Evolutionary conservation across 257 asterid species (phyloP).

Genomic region (Solanum arcanum): DNA sequence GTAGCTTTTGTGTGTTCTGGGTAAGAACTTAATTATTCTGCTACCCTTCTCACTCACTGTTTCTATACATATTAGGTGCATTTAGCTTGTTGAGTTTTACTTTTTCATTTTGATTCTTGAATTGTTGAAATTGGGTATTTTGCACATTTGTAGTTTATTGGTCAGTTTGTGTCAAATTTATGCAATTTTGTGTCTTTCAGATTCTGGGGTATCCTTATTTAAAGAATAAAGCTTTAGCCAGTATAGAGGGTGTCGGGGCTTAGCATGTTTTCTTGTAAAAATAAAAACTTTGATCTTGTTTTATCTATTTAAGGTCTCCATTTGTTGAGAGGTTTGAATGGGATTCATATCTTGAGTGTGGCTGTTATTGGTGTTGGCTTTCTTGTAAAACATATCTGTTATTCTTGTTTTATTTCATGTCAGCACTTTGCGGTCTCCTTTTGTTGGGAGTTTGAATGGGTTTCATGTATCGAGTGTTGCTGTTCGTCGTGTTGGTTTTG

Average conservation of each 20-base stretch:
- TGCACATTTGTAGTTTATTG: not conserved
- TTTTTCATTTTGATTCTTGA: not conserved
- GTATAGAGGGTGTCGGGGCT: not conserved
- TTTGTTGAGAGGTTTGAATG: not conserved
- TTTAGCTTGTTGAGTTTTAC: not conserved
- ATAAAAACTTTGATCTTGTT: not conserved
- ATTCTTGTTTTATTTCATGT: not conserved
- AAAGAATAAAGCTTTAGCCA: not conserved
- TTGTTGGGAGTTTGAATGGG: constrained; percentile 38
- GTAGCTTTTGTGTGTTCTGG: not conserved
- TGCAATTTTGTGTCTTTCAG: not conserved
- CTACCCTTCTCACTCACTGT: not conserved
- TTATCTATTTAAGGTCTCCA: no score
- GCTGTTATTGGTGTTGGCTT: not conserved
- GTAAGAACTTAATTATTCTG: not conserved
- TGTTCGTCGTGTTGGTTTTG: constrained; percentile 13
- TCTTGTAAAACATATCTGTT: not conserved
- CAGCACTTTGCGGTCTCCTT: constrained; percentile 43
- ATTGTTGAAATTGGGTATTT: not conserved
- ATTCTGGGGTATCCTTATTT: not conserved
- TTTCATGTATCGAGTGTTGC: constrained; percentile 26
- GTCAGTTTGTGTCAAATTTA: not conserved
- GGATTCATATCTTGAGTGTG: not conserved
- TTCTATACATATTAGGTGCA: not conserved
- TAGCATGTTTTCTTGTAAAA: not conserved